phyloP scores from a whole-genome alignment of 805 yeast species.

The Metschnikowia baotianmanensis region DNA sequence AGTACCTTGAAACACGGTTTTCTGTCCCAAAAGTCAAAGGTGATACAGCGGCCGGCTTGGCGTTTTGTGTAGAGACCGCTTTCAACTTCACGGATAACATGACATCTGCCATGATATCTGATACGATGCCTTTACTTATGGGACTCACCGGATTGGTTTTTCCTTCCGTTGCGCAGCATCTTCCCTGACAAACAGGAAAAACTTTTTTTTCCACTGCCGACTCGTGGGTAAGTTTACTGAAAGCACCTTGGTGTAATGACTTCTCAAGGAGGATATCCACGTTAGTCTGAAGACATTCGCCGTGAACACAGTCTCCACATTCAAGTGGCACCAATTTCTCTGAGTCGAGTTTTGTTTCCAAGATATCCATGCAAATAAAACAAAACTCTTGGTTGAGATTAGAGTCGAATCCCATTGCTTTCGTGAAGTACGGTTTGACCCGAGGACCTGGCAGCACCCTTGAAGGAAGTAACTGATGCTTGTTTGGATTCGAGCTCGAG shows the following conservation, averaged over 20 bases:
- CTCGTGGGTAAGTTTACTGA: neutral
- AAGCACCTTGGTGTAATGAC: slow-evolving; percentile 1
- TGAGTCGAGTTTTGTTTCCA: slow-evolving; percentile 42
- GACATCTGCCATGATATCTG: slow-evolving; percentile 13
- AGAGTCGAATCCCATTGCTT: slow-evolving; percentile 1
- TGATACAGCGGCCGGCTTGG: neutral
- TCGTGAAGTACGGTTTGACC: slow-evolving; percentile 11
- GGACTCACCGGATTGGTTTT: slow-evolving; percentile 7
- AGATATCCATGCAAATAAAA: slow-evolving; percentile 52
- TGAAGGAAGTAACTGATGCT: slow-evolving; percentile 2
- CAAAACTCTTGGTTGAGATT: slow-evolving; percentile 24
- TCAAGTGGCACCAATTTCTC: slow-evolving; percentile 47
- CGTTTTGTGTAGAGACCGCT: neutral
- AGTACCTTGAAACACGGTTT: too few relatives aligned
- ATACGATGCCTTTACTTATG: slow-evolving; percentile 7
- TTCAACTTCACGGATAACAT: slow-evolving; percentile 15
- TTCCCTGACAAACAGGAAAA: slow-evolving; percentile 16
- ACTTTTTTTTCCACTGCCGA: slow-evolving; percentile 1
- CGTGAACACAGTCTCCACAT: slow-evolving; percentile 59
- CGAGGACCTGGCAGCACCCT: slow-evolving; percentile 9
- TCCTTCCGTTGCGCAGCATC: slow-evolving; percentile 6
- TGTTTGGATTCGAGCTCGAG: slow-evolving; percentile 1
- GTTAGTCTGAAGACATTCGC: slow-evolving; percentile 46
- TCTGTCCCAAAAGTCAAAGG: slow-evolving; percentile 7
- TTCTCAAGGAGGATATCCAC: slow-evolving; percentile 13